A percentile compares a stretch with the other conserved stretches of the same genome.
Evolutionary conservation across 768 basidiomycete species (phyloP).

Genomic region (Rossbeevera mucosa): DNA sequence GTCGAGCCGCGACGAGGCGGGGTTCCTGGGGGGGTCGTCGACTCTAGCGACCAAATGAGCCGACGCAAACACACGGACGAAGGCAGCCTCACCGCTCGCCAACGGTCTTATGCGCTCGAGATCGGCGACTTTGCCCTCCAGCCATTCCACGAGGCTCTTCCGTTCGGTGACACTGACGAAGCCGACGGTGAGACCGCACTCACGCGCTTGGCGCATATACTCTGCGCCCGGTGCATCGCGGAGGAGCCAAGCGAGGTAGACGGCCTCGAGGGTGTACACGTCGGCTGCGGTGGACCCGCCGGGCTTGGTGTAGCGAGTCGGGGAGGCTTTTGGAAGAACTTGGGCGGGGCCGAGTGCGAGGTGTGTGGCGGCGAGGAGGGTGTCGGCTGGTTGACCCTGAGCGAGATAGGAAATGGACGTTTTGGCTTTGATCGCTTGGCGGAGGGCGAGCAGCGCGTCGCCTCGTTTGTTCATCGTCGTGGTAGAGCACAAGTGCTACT

Average conservation of each 20-base stretch:
- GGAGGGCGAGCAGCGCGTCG: conserved; percentile 53
- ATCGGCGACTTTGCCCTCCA: conserved; percentile 50
- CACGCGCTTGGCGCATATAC: conserved; percentile 83
- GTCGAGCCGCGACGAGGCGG: conserved; percentile 38
- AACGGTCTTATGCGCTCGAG: conserved; percentile 25
- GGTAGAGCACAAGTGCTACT: neutral
- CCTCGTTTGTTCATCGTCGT: neutral
- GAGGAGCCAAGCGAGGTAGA: conserved; percentile 81
- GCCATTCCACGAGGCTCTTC: conserved; percentile 80
- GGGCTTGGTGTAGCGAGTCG: conserved; percentile 76
- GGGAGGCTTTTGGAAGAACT: conserved; percentile 63
- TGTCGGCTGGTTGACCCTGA: conserved; percentile 35
- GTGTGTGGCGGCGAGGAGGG: conserved; percentile 57
- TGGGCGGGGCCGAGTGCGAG: conserved; percentile 51
- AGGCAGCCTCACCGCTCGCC: conserved; percentile 16
- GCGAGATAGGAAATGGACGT: conserved; percentile 44
- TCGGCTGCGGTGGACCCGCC: conserved; percentile 41
- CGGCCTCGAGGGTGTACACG: conserved; percentile 74
- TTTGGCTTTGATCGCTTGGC: conserved; percentile 58
- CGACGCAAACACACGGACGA: neutral
- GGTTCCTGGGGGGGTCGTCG: conserved; percentile 59
- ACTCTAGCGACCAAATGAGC: conserved; percentile 30
- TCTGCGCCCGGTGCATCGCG: conserved; percentile 72
- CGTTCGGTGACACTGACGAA: conserved; percentile 87
- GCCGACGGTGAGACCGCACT: conserved; percentile 64